phyloP scores from a whole-genome alignment of 305 asterid genomes.

The Ajuga reptans region DNA sequence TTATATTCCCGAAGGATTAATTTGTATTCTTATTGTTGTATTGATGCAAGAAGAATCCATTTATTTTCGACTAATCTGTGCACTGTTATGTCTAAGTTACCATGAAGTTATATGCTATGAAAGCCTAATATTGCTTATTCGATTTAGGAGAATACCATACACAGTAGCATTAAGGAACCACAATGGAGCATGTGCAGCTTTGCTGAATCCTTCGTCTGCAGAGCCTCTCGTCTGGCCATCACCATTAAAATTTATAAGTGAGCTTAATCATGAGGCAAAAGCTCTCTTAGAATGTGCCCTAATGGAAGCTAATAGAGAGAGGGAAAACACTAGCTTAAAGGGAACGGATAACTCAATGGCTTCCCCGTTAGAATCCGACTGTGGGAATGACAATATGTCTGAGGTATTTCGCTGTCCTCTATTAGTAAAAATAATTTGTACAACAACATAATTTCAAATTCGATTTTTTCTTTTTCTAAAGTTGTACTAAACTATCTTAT shows the following conservation, averaged over 20 bases:
- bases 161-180: slow-evolving; percentile 57
- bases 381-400: slow-evolving; percentile 42
- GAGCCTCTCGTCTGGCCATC: slow-evolving; percentile 99
- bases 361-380: slow-evolving; percentile 56
- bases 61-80: no score
- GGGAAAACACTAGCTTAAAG: slow-evolving; percentile 60
- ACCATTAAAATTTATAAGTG: slow-evolving; percentile 75
- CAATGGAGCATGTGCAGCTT: slow-evolving; percentile 77
- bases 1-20: no score
- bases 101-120: no score
- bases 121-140: neutral
- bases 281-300: slow-evolving; percentile 61
- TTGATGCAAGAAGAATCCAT: no score
- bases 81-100: no score
- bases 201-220: slow-evolving; percentile 81
- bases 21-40: no score
- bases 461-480: no score
- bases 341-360: slow-evolving; percentile 35
- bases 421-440: no score
- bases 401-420: slow-evolving; percentile 42
- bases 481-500: neutral
- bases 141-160: slow-evolving; percentile 81
- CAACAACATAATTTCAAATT: neutral
- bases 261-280: slow-evolving; percentile 73
- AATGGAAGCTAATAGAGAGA: slow-evolving; percentile 68